These are phyloP conservation scores for Purshia tridentata DNA, from an alignment of 306 rosid species.

Conservation along the genomic window DNA sequence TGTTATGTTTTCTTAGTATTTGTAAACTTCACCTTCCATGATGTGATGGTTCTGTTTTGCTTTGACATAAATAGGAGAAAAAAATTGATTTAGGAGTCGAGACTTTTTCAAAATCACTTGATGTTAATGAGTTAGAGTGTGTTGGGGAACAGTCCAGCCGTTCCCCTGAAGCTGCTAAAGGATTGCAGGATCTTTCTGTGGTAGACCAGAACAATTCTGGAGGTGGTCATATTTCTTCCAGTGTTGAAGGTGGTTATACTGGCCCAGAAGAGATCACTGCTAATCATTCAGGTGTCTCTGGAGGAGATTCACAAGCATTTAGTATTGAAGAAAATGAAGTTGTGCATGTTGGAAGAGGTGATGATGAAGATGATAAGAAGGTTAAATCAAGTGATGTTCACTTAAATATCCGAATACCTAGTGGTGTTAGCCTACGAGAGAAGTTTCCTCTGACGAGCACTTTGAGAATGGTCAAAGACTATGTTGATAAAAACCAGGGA, in stretches of 20 bases:
- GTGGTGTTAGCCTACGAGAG: conserved; percentile 42
- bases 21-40: not conserved
- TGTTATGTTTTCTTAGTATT: not conserved
- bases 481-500: conserved; percentile 37
- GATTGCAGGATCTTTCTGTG: not conserved
- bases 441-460: conserved; percentile 48
- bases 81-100: conserved; percentile 16
- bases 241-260: conserved; percentile 11
- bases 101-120: conserved; percentile 22
- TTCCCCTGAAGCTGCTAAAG: conserved; percentile 14
- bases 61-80: conserved; percentile 20
- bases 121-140: conserved; percentile 12
- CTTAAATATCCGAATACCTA: conserved; percentile 50
- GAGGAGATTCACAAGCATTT: conserved; percentile 24
- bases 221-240: conserved; percentile 9
- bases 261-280: conserved; percentile 14
- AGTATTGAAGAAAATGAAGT: conserved; percentile 23
- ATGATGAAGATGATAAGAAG: conserved; percentile 25
- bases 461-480: conserved; percentile 45
- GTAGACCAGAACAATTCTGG: conserved; percentile 14
- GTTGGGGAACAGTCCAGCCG: conserved; percentile 22
- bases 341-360: conserved; percentile 22
- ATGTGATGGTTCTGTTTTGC: not conserved
- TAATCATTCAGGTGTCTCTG: conserved; percentile 24
- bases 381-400: conserved; percentile 34